phyloP scores from a whole-genome alignment of 805 yeast species.

The Teunomyces kruisii region DNA sequence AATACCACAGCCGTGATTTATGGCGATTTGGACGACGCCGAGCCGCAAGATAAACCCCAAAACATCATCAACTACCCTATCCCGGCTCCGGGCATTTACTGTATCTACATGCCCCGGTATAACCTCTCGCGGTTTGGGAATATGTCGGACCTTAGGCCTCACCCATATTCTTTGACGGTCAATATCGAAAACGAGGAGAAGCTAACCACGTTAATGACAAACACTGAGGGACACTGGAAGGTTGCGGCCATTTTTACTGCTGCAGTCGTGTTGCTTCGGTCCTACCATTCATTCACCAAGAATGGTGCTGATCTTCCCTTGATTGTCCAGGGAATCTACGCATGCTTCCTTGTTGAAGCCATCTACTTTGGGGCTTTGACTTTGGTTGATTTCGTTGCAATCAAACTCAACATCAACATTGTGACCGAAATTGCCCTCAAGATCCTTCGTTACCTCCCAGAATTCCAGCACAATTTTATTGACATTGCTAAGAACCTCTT shows the following conservation, averaged over 20 bases:
- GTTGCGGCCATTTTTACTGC: constrained; percentile 4
- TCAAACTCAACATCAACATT: neutral
- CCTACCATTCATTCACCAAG: neutral
- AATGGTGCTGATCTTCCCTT: neutral
- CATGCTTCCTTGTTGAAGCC: neutral
- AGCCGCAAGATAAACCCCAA: neutral
- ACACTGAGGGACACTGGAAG: neutral
- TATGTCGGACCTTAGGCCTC: constrained; percentile 1
- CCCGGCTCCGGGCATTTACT: constrained; percentile 9
- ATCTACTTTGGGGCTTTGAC: neutral
- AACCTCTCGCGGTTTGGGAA: neutral
- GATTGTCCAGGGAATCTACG: neutral
- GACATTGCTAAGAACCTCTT: neutral
- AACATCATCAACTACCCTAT: constrained; percentile 5
- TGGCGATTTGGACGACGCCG: neutral
- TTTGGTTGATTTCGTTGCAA: neutral
- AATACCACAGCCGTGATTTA: constrained; percentile 3
- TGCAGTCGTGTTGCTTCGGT: constrained; percentile 1
- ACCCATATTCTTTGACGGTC: constrained; percentile 5
- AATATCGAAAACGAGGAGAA: constrained; percentile 4
- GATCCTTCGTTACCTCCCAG: neutral
- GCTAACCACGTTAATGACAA: neutral
- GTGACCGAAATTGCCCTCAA: neutral
- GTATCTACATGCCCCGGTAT: constrained; percentile 12
- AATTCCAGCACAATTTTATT: constrained; percentile 2